Evolutionary conservation across 2,329 filamentous ascomycete species (phyloP).

Genomic region (Mollisiaceae sp.): DNA sequence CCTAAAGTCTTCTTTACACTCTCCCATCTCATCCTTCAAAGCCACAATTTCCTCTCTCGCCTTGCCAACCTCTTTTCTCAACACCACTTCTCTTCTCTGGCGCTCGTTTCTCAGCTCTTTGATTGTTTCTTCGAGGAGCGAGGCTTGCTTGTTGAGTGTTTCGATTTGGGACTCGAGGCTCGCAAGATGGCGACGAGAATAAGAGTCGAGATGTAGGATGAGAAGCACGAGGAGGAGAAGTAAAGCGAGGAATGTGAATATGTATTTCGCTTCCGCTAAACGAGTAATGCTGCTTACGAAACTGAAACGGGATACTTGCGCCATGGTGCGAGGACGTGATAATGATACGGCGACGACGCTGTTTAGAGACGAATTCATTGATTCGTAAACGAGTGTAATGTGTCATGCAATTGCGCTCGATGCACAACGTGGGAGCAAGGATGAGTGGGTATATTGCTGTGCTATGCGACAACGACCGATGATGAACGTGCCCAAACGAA

Average conservation of each 20-base stretch:
- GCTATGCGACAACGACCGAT: background rate
- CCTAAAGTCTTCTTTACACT: background rate
- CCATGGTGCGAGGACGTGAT: background rate
- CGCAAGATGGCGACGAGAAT: background rate
- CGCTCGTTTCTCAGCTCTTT: background rate
- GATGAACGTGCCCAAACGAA: background rate
- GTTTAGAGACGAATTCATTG: background rate
- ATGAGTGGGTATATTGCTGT: constrained; percentile 6
- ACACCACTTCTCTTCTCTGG: background rate
- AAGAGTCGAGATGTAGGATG: background rate
- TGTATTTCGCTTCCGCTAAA: background rate
- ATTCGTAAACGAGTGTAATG: background rate
- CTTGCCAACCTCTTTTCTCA: constrained; percentile 8
- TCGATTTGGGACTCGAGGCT: background rate
- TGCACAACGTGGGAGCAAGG: background rate
- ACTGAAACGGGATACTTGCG: background rate
- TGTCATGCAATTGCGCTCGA: background rate
- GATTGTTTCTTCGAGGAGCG: background rate
- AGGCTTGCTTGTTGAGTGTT: background rate
- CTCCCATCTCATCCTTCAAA: constrained; percentile 6
- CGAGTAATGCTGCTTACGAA: background rate
- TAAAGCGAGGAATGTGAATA: background rate
- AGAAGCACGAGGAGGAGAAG: background rate
- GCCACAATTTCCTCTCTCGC: background rate
- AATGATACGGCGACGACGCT: background rate